Conservation (phyloP, 768 basidiomycete species). For the Daedaleopsis nitida region DNA sequence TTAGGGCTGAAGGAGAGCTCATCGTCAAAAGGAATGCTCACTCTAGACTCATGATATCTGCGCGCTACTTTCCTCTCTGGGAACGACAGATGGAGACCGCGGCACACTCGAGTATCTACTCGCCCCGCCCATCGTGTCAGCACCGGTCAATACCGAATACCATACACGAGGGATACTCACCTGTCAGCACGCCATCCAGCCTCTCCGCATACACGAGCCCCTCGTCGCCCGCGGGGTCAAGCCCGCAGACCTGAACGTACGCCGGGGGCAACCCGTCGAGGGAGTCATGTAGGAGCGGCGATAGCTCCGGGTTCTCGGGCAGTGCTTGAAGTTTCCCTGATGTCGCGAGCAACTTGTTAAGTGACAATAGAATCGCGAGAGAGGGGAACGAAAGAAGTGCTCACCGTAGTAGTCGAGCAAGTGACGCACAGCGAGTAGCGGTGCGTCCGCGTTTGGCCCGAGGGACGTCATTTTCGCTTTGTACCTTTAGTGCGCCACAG, state of each 20-base stretch:
- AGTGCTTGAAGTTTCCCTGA: constrained; percentile 1
- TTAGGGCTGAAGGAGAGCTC: too few relatives aligned
- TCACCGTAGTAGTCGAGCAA: constrained; percentile 3
- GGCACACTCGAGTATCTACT: constrained; percentile 5
- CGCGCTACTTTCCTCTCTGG: background rate
- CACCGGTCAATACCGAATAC: background rate
- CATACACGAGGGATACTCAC: background rate
- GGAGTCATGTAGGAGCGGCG: constrained; percentile 24
- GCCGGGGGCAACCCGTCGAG: constrained; percentile 24
- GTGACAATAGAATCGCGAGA: background rate
- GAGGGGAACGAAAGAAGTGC: background rate
- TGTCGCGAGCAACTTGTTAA: background rate
- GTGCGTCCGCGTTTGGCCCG: background rate
- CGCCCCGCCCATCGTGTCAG: background rate
- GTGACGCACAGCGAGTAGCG: background rate
- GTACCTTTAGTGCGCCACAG: background rate
- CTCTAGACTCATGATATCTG: background rate
- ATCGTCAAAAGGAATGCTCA: too few relatives aligned
- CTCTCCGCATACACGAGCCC: constrained; percentile 28
- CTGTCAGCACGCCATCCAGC: background rate
- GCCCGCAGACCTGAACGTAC: constrained; percentile 28
- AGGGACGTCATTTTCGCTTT: background rate
- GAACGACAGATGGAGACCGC: background rate
- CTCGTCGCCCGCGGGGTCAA: constrained; percentile 32
- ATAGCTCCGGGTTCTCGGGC: constrained; percentile 11